phyloP scores from a whole-genome alignment of 2,329 filamentous ascomycete species.

The Fusarium humuli region DNA sequence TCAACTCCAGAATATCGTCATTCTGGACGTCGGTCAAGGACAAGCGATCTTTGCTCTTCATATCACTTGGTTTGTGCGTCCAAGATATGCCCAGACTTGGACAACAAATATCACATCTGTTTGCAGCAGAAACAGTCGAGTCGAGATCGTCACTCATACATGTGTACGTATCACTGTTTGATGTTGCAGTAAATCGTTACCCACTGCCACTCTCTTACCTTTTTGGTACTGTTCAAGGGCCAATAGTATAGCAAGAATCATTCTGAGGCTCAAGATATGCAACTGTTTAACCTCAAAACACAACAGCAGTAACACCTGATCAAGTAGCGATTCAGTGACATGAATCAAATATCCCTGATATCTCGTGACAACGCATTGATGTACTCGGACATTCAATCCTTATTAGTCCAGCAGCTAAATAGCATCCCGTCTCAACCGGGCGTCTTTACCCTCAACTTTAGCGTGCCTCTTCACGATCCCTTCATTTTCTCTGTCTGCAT shows the following conservation, averaged over 20 bases:
- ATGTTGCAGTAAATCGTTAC: not conserved
- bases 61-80: not conserved
- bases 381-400: not conserved
- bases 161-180: not conserved
- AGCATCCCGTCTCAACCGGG: not conserved
- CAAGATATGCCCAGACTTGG: not conserved
- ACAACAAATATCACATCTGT: not conserved
- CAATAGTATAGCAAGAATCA: conserved; percentile 7
- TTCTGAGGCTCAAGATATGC: not conserved
- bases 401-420: not conserved
- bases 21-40: not conserved
- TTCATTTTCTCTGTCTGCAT: not conserved
- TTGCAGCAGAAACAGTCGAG: conserved; percentile 5
- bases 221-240: not conserved
- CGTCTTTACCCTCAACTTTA: not conserved
- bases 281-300: not conserved
- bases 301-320: not conserved
- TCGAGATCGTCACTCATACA: conserved; percentile 2
- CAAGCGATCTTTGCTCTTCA: conserved; percentile 2
- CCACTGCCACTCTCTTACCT: not conserved
- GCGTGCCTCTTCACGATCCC: not conserved
- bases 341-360: not conserved
- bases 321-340: not conserved
- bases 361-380: not conserved
- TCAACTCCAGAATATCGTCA: not conserved